These are phyloP conservation scores for Yarrowia keelungensis DNA, from an alignment of 805 yeast species.

Conservation along the genomic window DNA sequence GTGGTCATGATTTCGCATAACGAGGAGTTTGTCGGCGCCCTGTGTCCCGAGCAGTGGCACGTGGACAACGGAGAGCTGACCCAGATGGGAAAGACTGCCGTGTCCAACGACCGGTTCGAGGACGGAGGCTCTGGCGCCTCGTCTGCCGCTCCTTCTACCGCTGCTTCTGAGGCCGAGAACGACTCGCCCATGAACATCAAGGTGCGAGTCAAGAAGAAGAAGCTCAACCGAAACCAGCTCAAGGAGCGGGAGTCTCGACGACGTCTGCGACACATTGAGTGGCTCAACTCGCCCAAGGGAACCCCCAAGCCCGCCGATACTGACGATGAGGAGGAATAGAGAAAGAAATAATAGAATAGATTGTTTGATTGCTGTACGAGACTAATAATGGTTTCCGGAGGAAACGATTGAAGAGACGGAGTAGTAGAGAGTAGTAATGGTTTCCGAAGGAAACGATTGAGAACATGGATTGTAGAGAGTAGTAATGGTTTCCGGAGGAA, in stretches of 20 bases:
- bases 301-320: constrained; percentile 94
- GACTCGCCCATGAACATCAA: constrained; percentile 96
- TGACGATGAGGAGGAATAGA: constrained; percentile 78
- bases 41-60: constrained; percentile 98
- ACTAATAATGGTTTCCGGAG: not conserved
- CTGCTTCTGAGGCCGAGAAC: constrained; percentile 56
- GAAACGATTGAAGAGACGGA: too few species aligned
- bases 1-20: constrained; percentile 98
- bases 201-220: constrained; percentile 92
- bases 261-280: constrained; percentile 89
- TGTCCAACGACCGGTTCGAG: constrained; percentile 82
- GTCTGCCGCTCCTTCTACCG: constrained; percentile 58
- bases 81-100: constrained; percentile 77
- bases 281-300: constrained; percentile 97
- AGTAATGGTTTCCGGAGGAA: too few species aligned
- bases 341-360: constrained; percentile 4
- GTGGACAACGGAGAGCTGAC: constrained; percentile 91
- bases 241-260: constrained; percentile 91
- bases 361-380: not conserved
- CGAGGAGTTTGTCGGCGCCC: constrained; percentile 94
- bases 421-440: too few species aligned
- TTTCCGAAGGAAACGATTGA: too few species aligned
- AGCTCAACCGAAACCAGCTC: constrained; percentile 95
- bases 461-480: too few species aligned
- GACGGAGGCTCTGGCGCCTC: constrained; percentile 55